Evolutionary conservation across 257 asterid species (phyloP).

Genomic region (Solanum rostratum): DNA sequence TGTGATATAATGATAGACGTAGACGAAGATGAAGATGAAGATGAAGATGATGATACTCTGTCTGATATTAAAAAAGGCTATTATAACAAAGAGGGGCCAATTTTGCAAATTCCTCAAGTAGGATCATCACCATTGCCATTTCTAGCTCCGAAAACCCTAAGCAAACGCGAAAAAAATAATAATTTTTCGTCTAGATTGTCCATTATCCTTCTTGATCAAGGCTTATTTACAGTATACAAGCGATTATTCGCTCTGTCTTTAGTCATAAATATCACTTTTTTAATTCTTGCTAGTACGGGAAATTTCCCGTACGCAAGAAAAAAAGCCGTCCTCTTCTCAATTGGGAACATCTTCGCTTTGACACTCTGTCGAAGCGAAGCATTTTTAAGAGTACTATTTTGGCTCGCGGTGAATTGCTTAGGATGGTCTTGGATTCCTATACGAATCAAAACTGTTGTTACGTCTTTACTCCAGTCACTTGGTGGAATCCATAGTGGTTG

Average conservation of each 20-base stretch:
- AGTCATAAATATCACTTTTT: slow-evolving; percentile 20
- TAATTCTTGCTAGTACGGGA: slow-evolving; percentile 51
- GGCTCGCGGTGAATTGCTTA: slow-evolving; percentile 44
- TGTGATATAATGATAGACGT: slow-evolving; percentile 40
- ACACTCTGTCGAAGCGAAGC: slow-evolving; percentile 66
- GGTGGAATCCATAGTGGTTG: slow-evolving; percentile 80
- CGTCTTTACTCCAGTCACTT: slow-evolving; percentile 46
- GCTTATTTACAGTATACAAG: slow-evolving; percentile 69
- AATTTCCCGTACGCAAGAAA: slow-evolving; percentile 34
- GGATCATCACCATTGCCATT: slow-evolving; percentile 1
- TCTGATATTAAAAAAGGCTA: slow-evolving; percentile 41
- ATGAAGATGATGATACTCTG: neutral
- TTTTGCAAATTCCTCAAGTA: neutral
- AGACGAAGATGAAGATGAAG: slow-evolving; percentile 8
- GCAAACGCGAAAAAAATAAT: slow-evolving; percentile 12
- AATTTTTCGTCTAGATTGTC: slow-evolving; percentile 26
- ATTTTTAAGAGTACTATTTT: slow-evolving; percentile 35
- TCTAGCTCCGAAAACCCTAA: slow-evolving; percentile 3
- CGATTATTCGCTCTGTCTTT: slow-evolving; percentile 42
- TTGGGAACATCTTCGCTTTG: slow-evolving; percentile 45
- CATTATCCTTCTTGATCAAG: slow-evolving; percentile 65
- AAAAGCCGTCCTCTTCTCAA: slow-evolving; percentile 36
- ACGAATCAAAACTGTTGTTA: slow-evolving; percentile 31
- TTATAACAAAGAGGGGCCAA: neutral
- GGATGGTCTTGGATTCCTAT: slow-evolving; percentile 54